Evolutionary conservation across 371 early-diverging fungal genomes (phyloP), one percentile per base, ranked within the genome.

Genomic region (Encephalitozoon hellem): DNA sequence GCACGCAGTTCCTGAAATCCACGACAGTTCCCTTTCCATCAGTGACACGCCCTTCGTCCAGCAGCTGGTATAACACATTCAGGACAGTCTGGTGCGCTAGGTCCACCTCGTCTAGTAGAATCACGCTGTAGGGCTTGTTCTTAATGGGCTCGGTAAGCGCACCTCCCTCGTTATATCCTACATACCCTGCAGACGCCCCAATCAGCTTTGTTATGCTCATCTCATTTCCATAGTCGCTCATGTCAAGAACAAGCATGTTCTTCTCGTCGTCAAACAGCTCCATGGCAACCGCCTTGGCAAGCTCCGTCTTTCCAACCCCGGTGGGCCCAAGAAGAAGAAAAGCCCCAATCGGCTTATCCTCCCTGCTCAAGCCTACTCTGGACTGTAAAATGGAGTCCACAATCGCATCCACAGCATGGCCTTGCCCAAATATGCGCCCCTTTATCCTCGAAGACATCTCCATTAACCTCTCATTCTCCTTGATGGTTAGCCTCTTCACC

Each of bases 241-340:
- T 93, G 78, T 94, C 94, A 54, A 93, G 87, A 42, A 93, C 89
- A 30, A 92, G 87, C 77, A 94, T 88, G 0, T 89, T 89, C 39
- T 88, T 86, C 70, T 92, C 91, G 39, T 89, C 89, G 78, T 92
- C 90, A 82, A 93, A 93, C 34, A 94, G 75, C 82, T 91, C 91
- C 78, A 89, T 86, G 5, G 93, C 90, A 49, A 95, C 82, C 0
- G 92, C 89, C 79, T 94, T 94, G 82, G 91, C 90, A 30, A 95
- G 86, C 70, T 94, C 94, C 0, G 91, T 92, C 82, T 92, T 92
- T 41, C 92, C 92, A 32, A 91, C 91, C 78, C 94, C 94, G 12
- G 92, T 93, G 21, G 93, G 92, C 39, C 94, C 94, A 21, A 93
- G 85, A 87, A 94, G 93, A 83, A 94, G 85, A 80, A 94, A 93